Conservation (phyloP, 31 red algal genomes). For the Pterothamnion heteromorphum region DNA sequence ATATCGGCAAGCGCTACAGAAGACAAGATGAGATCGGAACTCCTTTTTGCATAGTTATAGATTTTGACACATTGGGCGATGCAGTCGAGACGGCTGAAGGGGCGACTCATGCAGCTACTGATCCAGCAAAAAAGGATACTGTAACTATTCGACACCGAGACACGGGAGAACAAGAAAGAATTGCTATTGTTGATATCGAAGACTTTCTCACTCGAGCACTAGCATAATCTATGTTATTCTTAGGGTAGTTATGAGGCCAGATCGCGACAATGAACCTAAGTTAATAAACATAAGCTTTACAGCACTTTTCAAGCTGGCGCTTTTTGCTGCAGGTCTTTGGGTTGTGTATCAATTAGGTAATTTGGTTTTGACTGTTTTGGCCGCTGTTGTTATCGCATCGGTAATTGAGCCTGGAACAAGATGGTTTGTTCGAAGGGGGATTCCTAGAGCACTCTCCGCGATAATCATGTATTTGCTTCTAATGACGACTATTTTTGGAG, state of each 20-base stretch:
- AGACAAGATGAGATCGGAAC: conserved; percentile 93
- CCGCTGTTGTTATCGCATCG: background rate
- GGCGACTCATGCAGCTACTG: no score
- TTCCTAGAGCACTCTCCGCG: background rate
- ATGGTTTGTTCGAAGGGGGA: background rate
- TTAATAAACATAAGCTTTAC: no score
- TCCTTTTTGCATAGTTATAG: conserved; percentile 92
- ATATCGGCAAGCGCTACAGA: conserved; percentile 84
- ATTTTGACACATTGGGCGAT: no score
- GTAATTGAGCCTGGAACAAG: background rate
- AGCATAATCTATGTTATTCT: no score
- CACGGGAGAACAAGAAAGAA: no score
- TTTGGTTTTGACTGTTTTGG: background rate
- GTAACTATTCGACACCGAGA: no score
- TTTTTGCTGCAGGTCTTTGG: background rate
- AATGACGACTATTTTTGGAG: background rate
- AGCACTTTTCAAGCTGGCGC: background rate
- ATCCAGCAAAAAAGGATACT: no score
- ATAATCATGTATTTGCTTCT: background rate
- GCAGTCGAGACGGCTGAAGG: no score
- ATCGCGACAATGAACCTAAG: no score
- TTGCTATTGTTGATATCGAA: no score
- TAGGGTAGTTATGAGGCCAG: no score
- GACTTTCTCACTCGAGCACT: no score
- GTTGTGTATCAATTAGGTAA: background rate